Base-by-base conservation (phyloP, 2,329 filamentous ascomycete genomes). In the Aspergillus ruber region DNA sequence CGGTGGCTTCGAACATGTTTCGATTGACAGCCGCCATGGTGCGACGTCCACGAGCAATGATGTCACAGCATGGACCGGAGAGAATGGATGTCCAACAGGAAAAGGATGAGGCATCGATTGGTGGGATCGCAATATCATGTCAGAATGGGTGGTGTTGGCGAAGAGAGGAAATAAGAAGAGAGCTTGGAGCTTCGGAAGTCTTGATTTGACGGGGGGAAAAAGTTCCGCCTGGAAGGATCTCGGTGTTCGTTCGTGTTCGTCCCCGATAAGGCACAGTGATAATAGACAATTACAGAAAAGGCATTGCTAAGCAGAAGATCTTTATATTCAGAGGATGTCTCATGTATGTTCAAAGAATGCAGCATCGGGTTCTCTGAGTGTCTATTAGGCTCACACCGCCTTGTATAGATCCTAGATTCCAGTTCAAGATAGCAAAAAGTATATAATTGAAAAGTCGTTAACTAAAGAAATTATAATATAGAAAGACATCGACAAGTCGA, bases 21-120 rank as follows among this genome's bases (percentile, higher is more conserved):
- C 50, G 57, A 51, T 71, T 69, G 62, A 71, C 67, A 48, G 63
- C 56, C 57, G 62, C 63, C 69, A 72, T 72, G 52, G 56, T 63
- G 62, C 62, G 63, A 66, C 63, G 57, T 54, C 55, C 47, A 48
- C 51, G 33, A 50, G 52, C 49, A 50, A 52, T 50, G 45, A 38
- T 48, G 48, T 51, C 58, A 58, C 57, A 50, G 51, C 60, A 66
- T 64, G 50, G 58, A 60, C 53, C 44, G 49, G 50, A 50, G 17
- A 39, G 36, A 39, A 39, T 6, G 4, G 36, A 39, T 6, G 3
- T 13, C 15, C 10, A 20, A 8, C 7, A 21, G 36, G 17, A 17
- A 15, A 15, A 39, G 10, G 13, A 21, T 39, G 17, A 39, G 8
- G 18, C 36, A 39, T 39, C 10, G 36, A 39, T 39, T 20, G 18